Base-by-base conservation (phyloP, 2,329 filamentous ascomycete genomes). In the Ophioceras dolichostomum region DNA sequence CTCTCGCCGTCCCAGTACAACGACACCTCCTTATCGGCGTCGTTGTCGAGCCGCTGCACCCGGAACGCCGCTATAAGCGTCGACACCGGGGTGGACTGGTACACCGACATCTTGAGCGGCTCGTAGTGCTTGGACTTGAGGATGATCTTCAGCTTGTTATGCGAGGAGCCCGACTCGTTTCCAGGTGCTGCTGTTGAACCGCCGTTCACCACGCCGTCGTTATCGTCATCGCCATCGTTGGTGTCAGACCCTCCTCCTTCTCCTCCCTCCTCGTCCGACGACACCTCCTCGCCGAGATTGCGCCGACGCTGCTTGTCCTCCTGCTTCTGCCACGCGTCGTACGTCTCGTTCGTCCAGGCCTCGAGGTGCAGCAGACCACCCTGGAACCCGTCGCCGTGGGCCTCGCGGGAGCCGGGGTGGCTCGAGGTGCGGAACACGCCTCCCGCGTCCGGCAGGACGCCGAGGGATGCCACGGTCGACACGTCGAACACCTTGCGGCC, bases 1-100 rank as follows among this genome's bases (percentile, higher is more conserved):
- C 63, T 61, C 36, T 88, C 84, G 12, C 86, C 86, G 47, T 94
- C 86, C 55, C 86, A 88, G 46, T 69, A 64, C 10, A 94, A 60
- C 27, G 68, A 66, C 3, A 91, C 59, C 0, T 66, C 55, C 45
- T 65, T 68, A 4, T 69, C 66, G 1, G 59, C 51, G 0, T 60
- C 55, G 14, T 88, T 53, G 0, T 61, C 48, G n/a, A n/a, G n/a
- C 21, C 70, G 66, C 45, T 67, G 60, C 27, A 62, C 61, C 36
- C 74, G 69, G 53, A 82, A 89, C 4, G 67, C 70, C 28, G 60
- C 62, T 14, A 82, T 61, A 36, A 93, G 65, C 37, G 71, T 75
- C 22, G 65, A 67, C 18, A 87, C 65, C 2, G 63, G 67, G 1
- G 76, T 85, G 35, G 68, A 65, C 38, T 61, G 55, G 21, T 62